Conservation (phyloP, 75 land plant species). For the Pinus albicaulis region DNA sequence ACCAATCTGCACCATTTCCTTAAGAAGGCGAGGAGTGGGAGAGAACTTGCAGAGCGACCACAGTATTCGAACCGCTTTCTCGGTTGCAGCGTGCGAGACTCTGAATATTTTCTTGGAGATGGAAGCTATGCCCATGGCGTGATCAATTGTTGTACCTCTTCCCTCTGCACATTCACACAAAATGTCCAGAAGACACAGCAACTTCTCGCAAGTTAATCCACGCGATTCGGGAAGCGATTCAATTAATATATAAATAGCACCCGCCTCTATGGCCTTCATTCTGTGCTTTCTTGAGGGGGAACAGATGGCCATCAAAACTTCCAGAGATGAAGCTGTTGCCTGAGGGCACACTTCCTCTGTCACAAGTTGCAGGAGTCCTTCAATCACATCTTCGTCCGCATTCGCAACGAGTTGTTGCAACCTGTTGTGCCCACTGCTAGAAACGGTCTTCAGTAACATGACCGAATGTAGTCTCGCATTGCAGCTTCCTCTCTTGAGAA, state of each 20-base stretch:
- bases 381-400: conserved; percentile 24
- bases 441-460: conserved; percentile 25
- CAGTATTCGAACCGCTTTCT: conserved; percentile 11
- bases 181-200: conserved; percentile 19
- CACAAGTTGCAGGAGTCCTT: conserved; percentile 35
- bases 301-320: conserved; percentile 24
- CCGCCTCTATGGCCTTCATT: conserved; percentile 24
- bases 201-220: conserved; percentile 9
- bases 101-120: conserved; percentile 18
- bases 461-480: conserved; percentile 31
- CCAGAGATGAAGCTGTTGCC: conserved; percentile 26
- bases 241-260: conserved; percentile 21
- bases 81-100: conserved; percentile 13
- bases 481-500: conserved; percentile 34
- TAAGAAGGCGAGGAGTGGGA: conserved; percentile 13
- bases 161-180: conserved; percentile 30
- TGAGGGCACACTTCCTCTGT: conserved; percentile 36
- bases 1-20: conserved; percentile 45
- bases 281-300: not conserved
- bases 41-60: conserved; percentile 24
- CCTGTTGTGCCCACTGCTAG: conserved; percentile 5
- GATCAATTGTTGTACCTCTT: conserved; percentile 21
- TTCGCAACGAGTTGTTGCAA: conserved; percentile 8
- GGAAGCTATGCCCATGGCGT: conserved; percentile 21
- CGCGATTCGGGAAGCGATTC: conserved; percentile 24